phyloP scores from a whole-genome alignment of 2,329 filamentous ascomycete species.

The Orbilia ellipsospora region DNA sequence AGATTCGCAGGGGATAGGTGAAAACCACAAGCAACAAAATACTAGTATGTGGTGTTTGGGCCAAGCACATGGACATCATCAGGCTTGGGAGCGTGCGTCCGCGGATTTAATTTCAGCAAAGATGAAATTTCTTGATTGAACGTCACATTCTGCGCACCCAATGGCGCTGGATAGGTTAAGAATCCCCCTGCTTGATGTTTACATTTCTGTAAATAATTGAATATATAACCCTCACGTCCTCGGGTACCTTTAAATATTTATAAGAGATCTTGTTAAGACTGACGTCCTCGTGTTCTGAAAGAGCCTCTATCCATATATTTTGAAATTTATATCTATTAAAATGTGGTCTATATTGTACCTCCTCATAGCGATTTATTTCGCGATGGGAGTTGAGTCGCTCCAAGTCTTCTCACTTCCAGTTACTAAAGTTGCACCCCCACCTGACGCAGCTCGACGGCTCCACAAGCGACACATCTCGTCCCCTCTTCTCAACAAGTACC shows the following conservation, averaged over 20 bases:
- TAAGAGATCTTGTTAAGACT: background rate
- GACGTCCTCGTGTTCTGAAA: background rate
- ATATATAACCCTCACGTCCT: background rate
- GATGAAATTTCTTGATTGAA: slow-evolving; percentile 23
- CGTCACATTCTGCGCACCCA: slow-evolving; percentile 12
- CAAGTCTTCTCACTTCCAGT: slow-evolving; percentile 28
- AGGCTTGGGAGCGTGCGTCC: background rate
- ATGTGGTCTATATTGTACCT: slow-evolving; percentile 4
- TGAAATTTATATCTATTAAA: background rate
- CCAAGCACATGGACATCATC: too few species aligned
- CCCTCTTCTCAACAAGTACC: slow-evolving; percentile 33
- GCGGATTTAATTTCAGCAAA: slow-evolving; percentile 13
- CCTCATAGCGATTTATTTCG: slow-evolving; percentile 5
- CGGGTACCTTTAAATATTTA: background rate
- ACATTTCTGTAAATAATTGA: slow-evolving; percentile 12
- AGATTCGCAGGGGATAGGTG: background rate
- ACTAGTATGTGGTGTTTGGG: too few species aligned
- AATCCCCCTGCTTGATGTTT: slow-evolving; percentile 5
- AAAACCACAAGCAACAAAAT: slow-evolving; percentile 12
- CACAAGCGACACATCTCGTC: slow-evolving; percentile 30
- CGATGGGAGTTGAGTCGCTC: slow-evolving; percentile 15
- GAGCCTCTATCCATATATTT: background rate
- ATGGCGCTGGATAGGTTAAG: slow-evolving; percentile 5
- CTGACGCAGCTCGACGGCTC: slow-evolving; percentile 26
- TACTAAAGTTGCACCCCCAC: slow-evolving; percentile 20